Evolutionary conservation across 2,329 filamentous ascomycete genomes (phyloP), one percentile per base, ranked within the genome.

Genomic region (Emergomyces africanus): DNA sequence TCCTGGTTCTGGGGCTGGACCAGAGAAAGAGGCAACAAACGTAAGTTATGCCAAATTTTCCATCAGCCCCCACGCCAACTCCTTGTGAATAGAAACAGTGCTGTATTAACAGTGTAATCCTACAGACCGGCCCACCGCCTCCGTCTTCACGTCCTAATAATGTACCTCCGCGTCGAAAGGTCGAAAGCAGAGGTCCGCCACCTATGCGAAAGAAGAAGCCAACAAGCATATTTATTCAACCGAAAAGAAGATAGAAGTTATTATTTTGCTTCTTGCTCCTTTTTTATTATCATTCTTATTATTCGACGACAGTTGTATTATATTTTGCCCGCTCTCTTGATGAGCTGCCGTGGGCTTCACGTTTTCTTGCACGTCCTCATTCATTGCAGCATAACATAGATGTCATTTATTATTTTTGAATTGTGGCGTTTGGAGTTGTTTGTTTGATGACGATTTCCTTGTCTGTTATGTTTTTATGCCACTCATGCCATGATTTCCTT

Each of bases 191-290:
- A 30, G 60, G 66, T 48, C 67, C 68, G 39, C 72, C 69, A 25
- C 67, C 66, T 23, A 67, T 70, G 57, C 71, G 73, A 53, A 72
- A 69, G 54, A 75, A 72, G 64, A 75, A 74, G 61, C 68, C 71
- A 25, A 67, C 61, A 23, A 73, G 75, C 58, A 72, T 72, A 3
- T 75, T 75, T 60, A 75, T 75, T 60, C 68, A 73, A 42, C 73
- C 73, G 18, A 75, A 73, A 62, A 66, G 68, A 59, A 69, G 69
- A 51, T 62, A 44, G 41, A 54, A 12, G 0, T 9, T 12, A 1
- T 20, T 18, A 9, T 18, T 35, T 18, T 18, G 15, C 23, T 48
- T n/a, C 20, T 23, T 28, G n/a, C 33, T 28, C 28, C 12, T n/a
- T 44, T 39, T 6, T 3, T 30, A 6, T 30, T 30, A 30, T 30